Percentiles rank a stretch among this genome's conserved stretches.
These are phyloP conservation scores for Haplographium delicatum DNA, from an alignment of 495 filamentous ascomycete genomes.

Conservation along the genomic window DNA sequence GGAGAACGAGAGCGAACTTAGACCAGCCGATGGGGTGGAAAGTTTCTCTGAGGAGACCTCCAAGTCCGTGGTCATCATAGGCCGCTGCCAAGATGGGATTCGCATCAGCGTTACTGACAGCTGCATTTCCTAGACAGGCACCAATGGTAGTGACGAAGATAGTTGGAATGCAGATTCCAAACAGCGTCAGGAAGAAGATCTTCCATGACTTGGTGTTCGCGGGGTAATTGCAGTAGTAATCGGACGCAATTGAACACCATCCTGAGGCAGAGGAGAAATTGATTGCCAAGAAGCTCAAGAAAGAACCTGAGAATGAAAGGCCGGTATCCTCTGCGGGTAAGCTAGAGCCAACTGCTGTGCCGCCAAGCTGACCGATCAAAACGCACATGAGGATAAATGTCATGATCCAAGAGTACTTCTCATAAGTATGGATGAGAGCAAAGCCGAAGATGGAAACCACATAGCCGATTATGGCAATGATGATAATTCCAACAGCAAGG, in stretches of 20 bases:
- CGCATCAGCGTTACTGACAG: slow-evolving; percentile 46
- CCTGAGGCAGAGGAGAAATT: slow-evolving; percentile 54
- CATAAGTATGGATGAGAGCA: slow-evolving; percentile 51
- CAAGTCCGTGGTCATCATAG: slow-evolving; percentile 51
- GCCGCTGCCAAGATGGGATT: slow-evolving; percentile 21
- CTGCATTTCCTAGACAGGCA: slow-evolving; percentile 45
- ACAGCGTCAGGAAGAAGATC: slow-evolving; percentile 45
- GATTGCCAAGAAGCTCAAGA: slow-evolving; percentile 48
- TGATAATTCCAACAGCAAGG: slow-evolving; percentile 38
- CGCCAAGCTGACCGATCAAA: slow-evolving; percentile 43
- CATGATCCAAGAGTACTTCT: slow-evolving; percentile 57
- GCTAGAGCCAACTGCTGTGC: slow-evolving; percentile 38
- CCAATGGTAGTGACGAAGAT: slow-evolving; percentile 52
- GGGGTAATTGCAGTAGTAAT: slow-evolving; percentile 63
- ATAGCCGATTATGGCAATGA: slow-evolving; percentile 46
- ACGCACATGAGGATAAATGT: slow-evolving; percentile 47
- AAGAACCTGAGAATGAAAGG: slow-evolving; percentile 35
- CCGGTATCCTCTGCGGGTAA: slow-evolving; percentile 23
- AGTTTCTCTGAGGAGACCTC: slow-evolving; percentile 49
- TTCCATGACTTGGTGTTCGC: slow-evolving; percentile 47
- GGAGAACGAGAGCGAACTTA: slow-evolving; percentile 52
- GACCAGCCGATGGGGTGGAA: slow-evolving; percentile 52
- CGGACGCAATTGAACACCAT: slow-evolving; percentile 55
- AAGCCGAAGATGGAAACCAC: slow-evolving; percentile 57
- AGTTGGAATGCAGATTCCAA: slow-evolving; percentile 49